A percentile compares a stretch with the other conserved stretches of the same genome.
phyloP scores from a whole-genome alignment of 768 basidiomycete species.

The Psilocybe cyanescens region DNA sequence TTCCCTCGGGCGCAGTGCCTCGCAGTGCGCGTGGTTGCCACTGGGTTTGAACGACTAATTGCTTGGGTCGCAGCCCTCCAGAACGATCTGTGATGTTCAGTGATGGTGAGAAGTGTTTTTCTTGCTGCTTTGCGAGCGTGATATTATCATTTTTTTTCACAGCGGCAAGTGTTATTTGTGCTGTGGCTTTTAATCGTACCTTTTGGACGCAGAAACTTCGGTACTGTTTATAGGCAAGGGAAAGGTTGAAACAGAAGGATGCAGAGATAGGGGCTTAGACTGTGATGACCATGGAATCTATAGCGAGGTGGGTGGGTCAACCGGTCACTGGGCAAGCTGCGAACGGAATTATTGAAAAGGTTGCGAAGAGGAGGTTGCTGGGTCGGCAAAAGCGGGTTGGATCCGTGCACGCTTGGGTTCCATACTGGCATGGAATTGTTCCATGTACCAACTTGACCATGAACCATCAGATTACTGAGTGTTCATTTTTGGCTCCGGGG shows the following conservation, averaged over 20 bases:
- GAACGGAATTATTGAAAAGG: background rate
- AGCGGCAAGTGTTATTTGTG: background rate
- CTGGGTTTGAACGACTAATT: background rate
- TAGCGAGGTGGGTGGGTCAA: background rate
- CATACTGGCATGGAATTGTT: background rate
- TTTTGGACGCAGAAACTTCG: conserved; percentile 18
- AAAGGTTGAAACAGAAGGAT: background rate
- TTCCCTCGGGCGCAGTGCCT: background rate
- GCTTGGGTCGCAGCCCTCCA: background rate
- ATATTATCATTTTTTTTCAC: background rate
- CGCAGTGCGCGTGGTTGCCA: background rate
- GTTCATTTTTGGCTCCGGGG: background rate
- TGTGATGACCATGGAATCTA: conserved; percentile 4
- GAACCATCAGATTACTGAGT: background rate
- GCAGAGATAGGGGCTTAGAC: background rate
- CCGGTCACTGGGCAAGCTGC: conserved; percentile 1
- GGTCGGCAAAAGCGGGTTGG: background rate
- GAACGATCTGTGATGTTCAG: background rate
- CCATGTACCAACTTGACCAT: background rate
- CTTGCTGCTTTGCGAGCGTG: background rate
- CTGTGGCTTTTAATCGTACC: background rate
- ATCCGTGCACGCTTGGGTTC: background rate
- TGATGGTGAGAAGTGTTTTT: conserved; percentile 2
- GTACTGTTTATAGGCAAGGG: conserved; percentile 10
- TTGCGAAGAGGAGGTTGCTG: background rate